Evolutionary conservation across 768 basidiomycete species (phyloP).

Genomic region (Lactarius indigo): DNA sequence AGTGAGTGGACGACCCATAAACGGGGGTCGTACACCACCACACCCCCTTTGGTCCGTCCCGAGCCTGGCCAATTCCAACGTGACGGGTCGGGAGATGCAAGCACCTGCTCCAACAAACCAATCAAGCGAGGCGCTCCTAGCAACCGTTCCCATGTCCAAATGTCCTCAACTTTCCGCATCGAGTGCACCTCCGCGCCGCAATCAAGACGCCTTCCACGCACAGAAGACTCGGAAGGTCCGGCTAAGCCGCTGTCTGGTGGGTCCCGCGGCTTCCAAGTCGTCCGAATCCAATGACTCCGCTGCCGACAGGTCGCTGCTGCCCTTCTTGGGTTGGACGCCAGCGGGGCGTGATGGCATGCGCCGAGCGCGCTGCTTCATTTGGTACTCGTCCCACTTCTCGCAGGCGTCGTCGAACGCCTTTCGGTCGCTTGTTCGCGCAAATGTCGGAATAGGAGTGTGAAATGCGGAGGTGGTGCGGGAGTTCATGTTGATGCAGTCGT

Average conservation of each 20-base stretch:
- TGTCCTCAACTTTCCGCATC: not conserved
- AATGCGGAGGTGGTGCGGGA: constrained; percentile 46
- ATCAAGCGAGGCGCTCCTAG: constrained; percentile 6
- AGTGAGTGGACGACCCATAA: constrained; percentile 1
- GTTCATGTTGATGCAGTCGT: constrained; percentile 50
- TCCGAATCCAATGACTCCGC: not conserved
- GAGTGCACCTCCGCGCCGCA: not conserved
- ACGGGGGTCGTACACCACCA: constrained; percentile 6
- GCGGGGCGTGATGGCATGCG: not conserved
- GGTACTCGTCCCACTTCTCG: constrained; percentile 52
- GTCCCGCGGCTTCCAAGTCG: constrained; percentile 20
- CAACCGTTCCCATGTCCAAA: constrained; percentile 18
- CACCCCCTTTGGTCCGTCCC: constrained; percentile 3
- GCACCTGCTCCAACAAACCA: not conserved
- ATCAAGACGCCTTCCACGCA: constrained; percentile 49
- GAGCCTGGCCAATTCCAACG: not conserved
- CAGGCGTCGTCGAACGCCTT: constrained; percentile 56
- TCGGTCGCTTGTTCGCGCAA: constrained; percentile 45
- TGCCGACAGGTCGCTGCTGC: constrained; percentile 4
- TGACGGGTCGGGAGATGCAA: not conserved
- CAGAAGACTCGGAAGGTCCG: constrained; percentile 52
- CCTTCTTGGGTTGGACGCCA: constrained; percentile 2
- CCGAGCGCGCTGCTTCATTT: constrained; percentile 34
- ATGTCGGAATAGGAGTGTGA: constrained; percentile 43
- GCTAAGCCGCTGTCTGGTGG: constrained; percentile 39